Conservation (phyloP, 129 eudicot genomes). For the Chrysanthemum makinoi region DNA sequence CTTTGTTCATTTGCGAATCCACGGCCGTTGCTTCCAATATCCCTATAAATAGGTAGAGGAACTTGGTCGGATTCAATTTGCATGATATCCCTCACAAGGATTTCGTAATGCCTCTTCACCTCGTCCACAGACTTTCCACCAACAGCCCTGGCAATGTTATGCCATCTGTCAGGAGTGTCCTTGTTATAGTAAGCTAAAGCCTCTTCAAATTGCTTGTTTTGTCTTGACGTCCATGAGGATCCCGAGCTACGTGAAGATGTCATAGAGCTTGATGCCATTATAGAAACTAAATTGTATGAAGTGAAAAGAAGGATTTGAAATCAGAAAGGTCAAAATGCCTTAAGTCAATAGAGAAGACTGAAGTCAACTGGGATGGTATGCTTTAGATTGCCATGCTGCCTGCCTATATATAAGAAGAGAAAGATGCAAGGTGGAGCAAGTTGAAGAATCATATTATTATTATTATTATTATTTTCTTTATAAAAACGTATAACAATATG, state of each 20-base stretch:
- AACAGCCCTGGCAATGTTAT: slow-evolving; percentile 61
- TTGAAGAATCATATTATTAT: slow-evolving; percentile 40
- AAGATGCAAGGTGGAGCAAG: slow-evolving; percentile 47
- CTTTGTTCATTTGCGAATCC: slow-evolving; percentile 57
- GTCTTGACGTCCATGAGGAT: slow-evolving; percentile 65
- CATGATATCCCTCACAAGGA: slow-evolving; percentile 66
- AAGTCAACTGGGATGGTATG: slow-evolving; percentile 47
- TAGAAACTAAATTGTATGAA: slow-evolving; percentile 4
- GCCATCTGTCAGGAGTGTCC: slow-evolving; percentile 86
- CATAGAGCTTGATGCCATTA: slow-evolving; percentile 68
- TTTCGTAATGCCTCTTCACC: slow-evolving; percentile 70
- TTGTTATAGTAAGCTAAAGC: slow-evolving; percentile 71
- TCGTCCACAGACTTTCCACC: slow-evolving; percentile 77
- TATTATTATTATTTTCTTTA: slow-evolving; percentile 7
- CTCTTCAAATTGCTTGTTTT: slow-evolving; percentile 86
- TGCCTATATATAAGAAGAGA: slow-evolving; percentile 44
- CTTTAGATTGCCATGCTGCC: slow-evolving; percentile 34
- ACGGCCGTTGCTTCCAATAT: slow-evolving; percentile 42
- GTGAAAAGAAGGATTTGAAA: slow-evolving; percentile 16
- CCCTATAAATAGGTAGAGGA: slow-evolving; percentile 66
- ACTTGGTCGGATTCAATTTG: slow-evolving; percentile 74
- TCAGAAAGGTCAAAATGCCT: slow-evolving; percentile 23
- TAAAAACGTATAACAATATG: slow-evolving; percentile 32
- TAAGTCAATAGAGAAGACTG: slow-evolving; percentile 38
- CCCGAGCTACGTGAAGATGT: slow-evolving; percentile 48